Base-by-base conservation (phyloP, 352 stramenopile genomes). In the Pythium dissimile region DNA sequence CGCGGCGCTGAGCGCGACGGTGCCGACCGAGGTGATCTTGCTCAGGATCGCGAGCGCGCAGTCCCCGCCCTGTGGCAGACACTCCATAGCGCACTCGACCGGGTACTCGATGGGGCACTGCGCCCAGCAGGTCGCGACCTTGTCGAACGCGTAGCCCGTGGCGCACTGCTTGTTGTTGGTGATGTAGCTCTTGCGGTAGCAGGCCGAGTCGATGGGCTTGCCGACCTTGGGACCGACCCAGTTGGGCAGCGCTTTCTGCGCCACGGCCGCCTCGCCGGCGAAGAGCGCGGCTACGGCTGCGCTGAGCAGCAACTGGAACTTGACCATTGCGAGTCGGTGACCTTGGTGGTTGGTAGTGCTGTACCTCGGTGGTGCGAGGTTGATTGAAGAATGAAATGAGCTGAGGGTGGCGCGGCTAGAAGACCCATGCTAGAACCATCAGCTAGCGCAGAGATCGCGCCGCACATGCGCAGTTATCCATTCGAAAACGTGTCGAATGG, bases 21-120 rank as follows among this genome's bases (percentile, higher is more conserved):
- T 72, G 1, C 64, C 69, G 13, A 85, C 72, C 18, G 72, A 65
- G 4, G 48, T 54, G 18, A 80, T 60, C 51, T 82, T 79, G 39
- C 51, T 56, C 37, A 72, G 18, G 10, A 85, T 59, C 44, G 72
- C 70, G 8, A 78, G 57, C 9, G 64, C 61, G 44, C 72, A 86
- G 55, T 84, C 73, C 13, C 68, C 61, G 54, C 81, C 84, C 50
- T 83, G 72, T 21, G 74, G 74, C 31, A 87, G 64, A 34, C 75
- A 88, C 37, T 86, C 73, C 54, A 80, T 46, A 11, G 54, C 73
- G 42, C 77, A 88, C 24, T 68, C 44, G 1, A 86, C 66, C 1
- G 77, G 77, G 62, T 81, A 87, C 27, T 78, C 66, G 13, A 82
- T 32, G 0, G 77, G 77, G 21, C 77, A 87, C 52, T 84, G 59